Percentiles rank a stretch among this genome's conserved stretches.
These are phyloP conservation scores for Crucibulum parvulum DNA, from an alignment of 1,284 basidiomycete species.

Conservation along the genomic window DNA sequence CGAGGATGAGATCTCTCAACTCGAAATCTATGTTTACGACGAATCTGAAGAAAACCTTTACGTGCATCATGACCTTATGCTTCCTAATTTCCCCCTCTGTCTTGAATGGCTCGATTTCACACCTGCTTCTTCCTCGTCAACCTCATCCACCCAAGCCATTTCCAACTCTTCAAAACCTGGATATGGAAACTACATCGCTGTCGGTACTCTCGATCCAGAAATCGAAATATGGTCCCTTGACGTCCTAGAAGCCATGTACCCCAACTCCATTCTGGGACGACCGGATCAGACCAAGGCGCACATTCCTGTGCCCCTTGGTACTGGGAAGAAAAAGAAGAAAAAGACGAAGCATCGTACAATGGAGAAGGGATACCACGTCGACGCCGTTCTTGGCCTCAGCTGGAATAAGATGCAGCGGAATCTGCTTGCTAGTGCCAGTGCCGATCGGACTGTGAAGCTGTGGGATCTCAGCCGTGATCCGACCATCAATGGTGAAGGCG, in stretches of 20 bases:
- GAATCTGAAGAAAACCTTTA: conserved; percentile 93
- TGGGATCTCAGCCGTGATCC: conserved; percentile 92
- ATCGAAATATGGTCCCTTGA: conserved; percentile 99
- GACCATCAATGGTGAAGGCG: conserved; percentile 52
- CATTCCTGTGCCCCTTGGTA: conserved; percentile 78
- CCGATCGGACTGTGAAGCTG: conserved; percentile 95
- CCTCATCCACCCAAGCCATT: conserved; percentile 34
- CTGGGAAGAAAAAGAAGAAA: conserved; percentile 95
- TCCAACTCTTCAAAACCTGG: conserved; percentile 34
- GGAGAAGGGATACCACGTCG: conserved; percentile 86
- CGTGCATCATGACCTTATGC: conserved; percentile 97
- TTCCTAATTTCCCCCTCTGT: conserved; percentile 97
- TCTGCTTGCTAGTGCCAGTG: conserved; percentile 90
- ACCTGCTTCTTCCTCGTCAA: conserved; percentile 60
- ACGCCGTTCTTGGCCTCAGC: conserved; percentile 89
- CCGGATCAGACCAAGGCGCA: conserved; percentile 87
- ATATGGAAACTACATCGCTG: conserved; percentile 94
- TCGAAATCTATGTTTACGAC: conserved; percentile 96
- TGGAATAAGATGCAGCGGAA: conserved; percentile 94
- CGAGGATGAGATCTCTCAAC: conserved; percentile 95
- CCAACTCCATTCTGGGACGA: conserved; percentile 90
- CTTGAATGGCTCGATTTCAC: conserved; percentile 99
- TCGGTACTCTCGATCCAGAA: conserved; percentile 96
- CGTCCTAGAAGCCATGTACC: conserved; percentile 93
- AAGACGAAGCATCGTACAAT: conserved; percentile 78